Conservation (phyloP, 768 basidiomycete species). For the Boletellus emodensis region DNA sequence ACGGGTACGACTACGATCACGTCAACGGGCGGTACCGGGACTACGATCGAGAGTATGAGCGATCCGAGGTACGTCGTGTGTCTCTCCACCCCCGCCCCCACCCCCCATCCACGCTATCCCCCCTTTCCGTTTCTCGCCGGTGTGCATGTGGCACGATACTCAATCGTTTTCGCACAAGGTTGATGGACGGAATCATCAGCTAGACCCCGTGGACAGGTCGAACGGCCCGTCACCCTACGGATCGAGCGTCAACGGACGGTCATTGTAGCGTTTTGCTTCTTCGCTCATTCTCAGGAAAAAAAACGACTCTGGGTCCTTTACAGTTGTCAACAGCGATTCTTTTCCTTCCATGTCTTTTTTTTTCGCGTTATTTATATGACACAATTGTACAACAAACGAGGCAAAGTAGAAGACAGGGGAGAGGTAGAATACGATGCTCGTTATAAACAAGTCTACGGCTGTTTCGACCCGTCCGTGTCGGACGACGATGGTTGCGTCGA, state of each 20-base stretch:
- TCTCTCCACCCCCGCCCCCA: too few relatives aligned
- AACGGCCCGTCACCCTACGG: constrained; percentile 21
- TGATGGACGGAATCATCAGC: background rate
- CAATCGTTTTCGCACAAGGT: too few relatives aligned
- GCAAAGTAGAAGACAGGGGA: too few relatives aligned
- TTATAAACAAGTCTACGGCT: background rate
- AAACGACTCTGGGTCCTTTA: too few relatives aligned
- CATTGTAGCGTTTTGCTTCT: constrained; percentile 9
- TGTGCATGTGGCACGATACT: too few relatives aligned
- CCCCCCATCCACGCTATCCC: too few relatives aligned
- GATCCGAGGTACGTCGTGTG: constrained; percentile 11
- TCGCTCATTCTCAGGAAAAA: too few relatives aligned
- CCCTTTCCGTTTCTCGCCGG: too few relatives aligned
- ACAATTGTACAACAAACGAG: background rate
- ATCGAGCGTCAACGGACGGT: constrained; percentile 22
- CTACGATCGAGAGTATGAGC: constrained; percentile 23
- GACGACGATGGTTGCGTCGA: constrained; percentile 24
- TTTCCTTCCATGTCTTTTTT: too few relatives aligned
- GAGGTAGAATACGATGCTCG: too few relatives aligned
- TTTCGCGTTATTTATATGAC: too few relatives aligned
- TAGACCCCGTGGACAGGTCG: constrained; percentile 15
- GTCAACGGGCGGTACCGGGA: constrained; percentile 28
- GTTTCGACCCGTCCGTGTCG: constrained; percentile 8
- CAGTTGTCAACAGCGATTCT: too few relatives aligned
- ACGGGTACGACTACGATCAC: constrained; percentile 21